Base-by-base conservation (phyloP, 371 early-diverging fungal species). In the Actinomortierella wolfii region DNA sequence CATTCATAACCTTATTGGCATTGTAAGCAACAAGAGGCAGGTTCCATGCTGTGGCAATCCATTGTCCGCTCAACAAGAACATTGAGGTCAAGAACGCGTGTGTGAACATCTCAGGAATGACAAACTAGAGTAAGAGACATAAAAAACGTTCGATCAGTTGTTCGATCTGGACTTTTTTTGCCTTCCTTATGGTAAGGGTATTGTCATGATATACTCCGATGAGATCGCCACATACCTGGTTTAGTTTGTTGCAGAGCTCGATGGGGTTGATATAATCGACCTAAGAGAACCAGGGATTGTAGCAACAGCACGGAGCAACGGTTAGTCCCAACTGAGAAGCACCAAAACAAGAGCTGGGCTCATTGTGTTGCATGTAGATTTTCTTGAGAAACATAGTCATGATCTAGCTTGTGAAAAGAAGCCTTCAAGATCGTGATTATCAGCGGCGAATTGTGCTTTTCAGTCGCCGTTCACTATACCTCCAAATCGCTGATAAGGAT, bases 261-360 rank as follows among this genome's bases (percentile, higher is more conserved):
- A 98, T 98, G 8, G 98, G 98, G 78, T 98, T 98, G 80, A 98
- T 94, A 81, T 96, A 98, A 68, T 98, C 98, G 54, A 82, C 94
- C 93, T 84, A 96, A 95, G 64, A 94, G 84, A 79, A 94, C 94
- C 25, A 94, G 94, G 70, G 94, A 93, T 91, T 92, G 90, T 67
- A 94, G 93, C 60, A 94, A 47, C 39, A 48, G 20, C 18, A 45
- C 15, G 26, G 28, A n/a, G n/a, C n/a, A n/a, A n/a, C n/a, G n/a
- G n/a, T n/a, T n/a, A n/a, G n/a, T n/a, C n/a, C n/a, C n/a, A n/a
- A n/a, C n/a, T n/a, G n/a, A n/a, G n/a, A 34, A 11, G 34, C 34
- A 34, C n/a, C n/a, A n/a, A n/a, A n/a, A n/a, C n/a, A 34, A 34
- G 34, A 34, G 34, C 34, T 34, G 34, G 34, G 34, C 34, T 34